Percentiles rank a stretch among this genome's conserved stretches.
phyloP scores from a whole-genome alignment of 2,329 filamentous ascomycete species.

The Mycosphaerella arachidis region DNA sequence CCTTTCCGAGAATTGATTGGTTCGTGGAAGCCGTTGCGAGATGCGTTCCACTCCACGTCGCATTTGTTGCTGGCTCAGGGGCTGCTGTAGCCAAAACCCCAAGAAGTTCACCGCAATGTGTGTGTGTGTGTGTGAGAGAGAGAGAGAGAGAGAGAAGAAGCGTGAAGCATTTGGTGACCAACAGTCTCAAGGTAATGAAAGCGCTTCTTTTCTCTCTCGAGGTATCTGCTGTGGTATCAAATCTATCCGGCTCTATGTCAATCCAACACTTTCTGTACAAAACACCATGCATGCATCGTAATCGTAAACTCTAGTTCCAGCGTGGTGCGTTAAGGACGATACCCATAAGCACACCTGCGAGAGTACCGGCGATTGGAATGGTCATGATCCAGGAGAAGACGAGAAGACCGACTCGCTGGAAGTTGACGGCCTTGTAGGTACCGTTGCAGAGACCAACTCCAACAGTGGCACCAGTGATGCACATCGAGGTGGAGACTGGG shows the following conservation, averaged over 20 bases:
- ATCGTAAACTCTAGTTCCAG: slow-evolving; percentile 12
- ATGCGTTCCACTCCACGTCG: no score
- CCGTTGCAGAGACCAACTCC: slow-evolving; percentile 60
- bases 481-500: slow-evolving; percentile 62
- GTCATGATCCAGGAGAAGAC: slow-evolving; percentile 59
- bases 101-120: no score
- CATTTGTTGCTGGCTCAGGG: no score
- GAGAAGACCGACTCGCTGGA: slow-evolving; percentile 58
- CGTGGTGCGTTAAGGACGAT: slow-evolving; percentile 59
- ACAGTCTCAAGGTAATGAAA: neutral
- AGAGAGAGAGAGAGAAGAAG: no score
- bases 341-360: slow-evolving; percentile 59
- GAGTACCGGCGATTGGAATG: slow-evolving; percentile 53
- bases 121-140: no score
- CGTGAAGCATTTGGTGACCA: no score
- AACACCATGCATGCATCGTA: neutral
- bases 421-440: slow-evolving; percentile 57
- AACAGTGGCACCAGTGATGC: slow-evolving; percentile 59
- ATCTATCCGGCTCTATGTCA: neutral
- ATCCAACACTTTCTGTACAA: neutral
- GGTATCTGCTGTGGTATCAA: neutral
- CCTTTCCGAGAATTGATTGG: no score
- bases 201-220: neutral
- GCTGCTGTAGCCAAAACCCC: no score
- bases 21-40: no score